Conservation (phyloP, 1,284 basidiomycete species). For the Caloboletus inedulis region DNA sequence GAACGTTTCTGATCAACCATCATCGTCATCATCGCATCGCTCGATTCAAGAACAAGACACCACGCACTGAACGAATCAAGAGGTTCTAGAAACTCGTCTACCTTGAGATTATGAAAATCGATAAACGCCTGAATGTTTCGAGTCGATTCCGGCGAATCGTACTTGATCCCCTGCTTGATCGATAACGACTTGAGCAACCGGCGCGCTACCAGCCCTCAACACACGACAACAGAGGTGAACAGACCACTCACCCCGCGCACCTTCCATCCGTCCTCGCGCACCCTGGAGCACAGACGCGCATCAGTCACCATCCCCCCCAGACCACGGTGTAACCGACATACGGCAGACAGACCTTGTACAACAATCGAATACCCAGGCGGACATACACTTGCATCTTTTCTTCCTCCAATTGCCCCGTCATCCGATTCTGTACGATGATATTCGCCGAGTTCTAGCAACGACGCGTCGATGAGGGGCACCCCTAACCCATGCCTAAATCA, state of each 20-base stretch:
- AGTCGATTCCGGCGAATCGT: slow-evolving; percentile 81
- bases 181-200: slow-evolving; percentile 85
- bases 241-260: slow-evolving; percentile 63
- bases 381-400: slow-evolving; percentile 99
- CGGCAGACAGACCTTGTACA: slow-evolving; percentile 70
- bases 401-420: slow-evolving; percentile 90
- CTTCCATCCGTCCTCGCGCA: slow-evolving; percentile 87
- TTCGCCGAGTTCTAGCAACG: slow-evolving; percentile 83
- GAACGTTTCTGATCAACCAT: slow-evolving; percentile 65
- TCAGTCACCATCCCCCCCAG: slow-evolving; percentile 2
- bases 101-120: slow-evolving; percentile 84
- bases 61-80: slow-evolving; percentile 76
- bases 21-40: background rate
- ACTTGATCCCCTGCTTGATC: slow-evolving; percentile 94
- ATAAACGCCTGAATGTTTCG: slow-evolving; percentile 87
- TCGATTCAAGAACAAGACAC: background rate
- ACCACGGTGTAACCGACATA: background rate
- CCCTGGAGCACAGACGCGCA: slow-evolving; percentile 44
- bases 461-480: background rate
- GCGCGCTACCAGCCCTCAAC: slow-evolving; percentile 43
- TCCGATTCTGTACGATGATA: slow-evolving; percentile 91
- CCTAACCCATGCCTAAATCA: background rate
- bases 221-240: background rate
- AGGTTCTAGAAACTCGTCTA: slow-evolving; percentile 81
- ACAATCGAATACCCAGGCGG: slow-evolving; percentile 82